Evolutionary conservation across 306 rosid species (phyloP), one percentile per base, ranked within the genome.

Genomic region (Hippophae tibetana): DNA sequence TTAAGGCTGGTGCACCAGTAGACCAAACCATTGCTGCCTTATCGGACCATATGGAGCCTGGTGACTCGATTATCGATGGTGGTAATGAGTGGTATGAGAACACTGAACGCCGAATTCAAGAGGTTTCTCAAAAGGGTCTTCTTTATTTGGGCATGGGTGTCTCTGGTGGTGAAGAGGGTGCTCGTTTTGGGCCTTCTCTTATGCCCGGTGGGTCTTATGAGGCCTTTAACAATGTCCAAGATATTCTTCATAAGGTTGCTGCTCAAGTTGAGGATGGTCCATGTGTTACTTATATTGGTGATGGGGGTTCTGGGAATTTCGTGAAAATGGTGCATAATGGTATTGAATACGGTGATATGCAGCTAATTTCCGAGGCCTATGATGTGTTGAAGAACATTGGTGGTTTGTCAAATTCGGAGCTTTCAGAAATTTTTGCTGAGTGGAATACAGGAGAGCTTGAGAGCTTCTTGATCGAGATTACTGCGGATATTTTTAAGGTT

Each of bases 401-500:
- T 10, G 65, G 65, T 49, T 54, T 69, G 38, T 69, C 69, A 49
- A 75, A 75, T 40, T 72, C 65, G 54, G 79, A 75, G 65, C 64
- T 75, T 41, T 64, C 62, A 52, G 63, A 43, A 9, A 72, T 75
- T 65, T 74, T 75, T 62, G 56, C 62, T 1, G 75, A 75, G 51
- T 69, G 72, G 79, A 75, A 75, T 56, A 75, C 52, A 25, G 75
- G 79, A 6, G 75, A 75, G 72, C 75, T 69, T 56, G 56, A 55
- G 59, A 75, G 79, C 57, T 75, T 75, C 72, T 65, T 75, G 75
- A 56, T 75, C 14, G 75, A 75, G 42, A 70, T 75, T 61, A 70
- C 75, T 23, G 76, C 85, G 0, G 95, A 86, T 71, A 86, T 86
- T 41, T 86, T 86, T 40, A 72, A 76, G 57, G 85, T 86, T 42